A percentile compares a stretch with the other conserved stretches of the same genome.
Conservation (phyloP, 768 basidiomycete genomes). For the Hebeloma cylindrosporum region DNA sequence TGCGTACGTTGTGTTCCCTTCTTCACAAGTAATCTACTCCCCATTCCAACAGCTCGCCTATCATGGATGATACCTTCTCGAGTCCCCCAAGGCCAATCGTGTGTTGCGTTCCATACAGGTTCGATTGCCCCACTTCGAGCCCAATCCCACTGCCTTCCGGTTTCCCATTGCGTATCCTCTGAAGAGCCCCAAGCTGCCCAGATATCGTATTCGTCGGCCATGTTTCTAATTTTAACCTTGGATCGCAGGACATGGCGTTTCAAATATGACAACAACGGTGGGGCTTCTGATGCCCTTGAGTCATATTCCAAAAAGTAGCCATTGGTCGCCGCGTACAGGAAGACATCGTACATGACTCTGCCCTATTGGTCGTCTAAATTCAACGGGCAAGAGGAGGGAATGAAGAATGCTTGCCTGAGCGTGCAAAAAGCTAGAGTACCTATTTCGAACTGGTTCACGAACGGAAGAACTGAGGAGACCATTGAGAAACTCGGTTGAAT, state of each 20-base stretch:
- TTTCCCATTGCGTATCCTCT: slow-evolving; percentile 31
- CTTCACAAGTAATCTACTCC: slow-evolving; percentile 63
- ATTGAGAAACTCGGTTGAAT: slow-evolving; percentile 80
- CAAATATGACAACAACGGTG: slow-evolving; percentile 65
- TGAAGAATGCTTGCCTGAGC: slow-evolving; percentile 61
- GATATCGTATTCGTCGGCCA: slow-evolving; percentile 73
- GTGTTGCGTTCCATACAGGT: slow-evolving; percentile 59
- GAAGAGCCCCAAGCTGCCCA: slow-evolving; percentile 79
- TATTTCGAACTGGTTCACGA: slow-evolving; percentile 36
- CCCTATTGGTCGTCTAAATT: slow-evolving; percentile 52
- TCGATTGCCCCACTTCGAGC: slow-evolving; percentile 78
- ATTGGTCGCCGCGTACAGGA: slow-evolving; percentile 67
- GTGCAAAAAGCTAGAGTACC: slow-evolving; percentile 74
- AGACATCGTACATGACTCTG: slow-evolving; percentile 84
- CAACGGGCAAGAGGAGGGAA: slow-evolving; percentile 9
- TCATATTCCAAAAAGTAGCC: slow-evolving; percentile 77
- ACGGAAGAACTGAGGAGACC: slow-evolving; percentile 64
- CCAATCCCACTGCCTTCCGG: slow-evolving; percentile 42
- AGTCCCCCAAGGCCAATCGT: slow-evolving; percentile 60
- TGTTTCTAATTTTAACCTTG: slow-evolving; percentile 81
- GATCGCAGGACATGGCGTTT: slow-evolving; percentile 87
- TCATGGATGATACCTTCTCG: slow-evolving; percentile 56
- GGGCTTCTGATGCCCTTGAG: slow-evolving; percentile 55
- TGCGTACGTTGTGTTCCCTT: slow-evolving; percentile 76
- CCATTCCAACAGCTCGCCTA: slow-evolving; percentile 76